Base-by-base conservation (phyloP, 1,284 basidiomycete genomes). In the Tylopilus orsonianus region DNA sequence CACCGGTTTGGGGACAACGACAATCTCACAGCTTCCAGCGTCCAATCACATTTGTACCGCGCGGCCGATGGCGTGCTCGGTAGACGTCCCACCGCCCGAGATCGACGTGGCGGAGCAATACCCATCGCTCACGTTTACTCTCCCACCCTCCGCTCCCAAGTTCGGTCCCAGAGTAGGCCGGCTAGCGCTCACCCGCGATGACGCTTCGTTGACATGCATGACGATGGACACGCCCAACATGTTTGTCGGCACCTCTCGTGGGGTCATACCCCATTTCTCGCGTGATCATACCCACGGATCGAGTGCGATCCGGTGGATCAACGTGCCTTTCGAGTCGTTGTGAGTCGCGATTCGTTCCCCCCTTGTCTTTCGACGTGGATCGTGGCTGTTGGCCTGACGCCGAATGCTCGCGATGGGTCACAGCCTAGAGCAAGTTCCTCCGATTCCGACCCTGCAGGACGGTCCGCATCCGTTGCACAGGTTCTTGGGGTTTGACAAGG, bases 271-370 rank as follows among this genome's bases (percentile, higher is more conserved):
- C 2, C 90, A 92, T 67, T 70, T 91, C 5, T 84, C 86, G 8
- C 70, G 77, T 32, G 87, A 90, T 57, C 80, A 87, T 53, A 68
- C 75, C 8, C 59, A 60, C 14, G 50, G 60, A 19, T 78, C 79
- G 2, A 61, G 69, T 7, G 74, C 79, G 1, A 75, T 87, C 26
- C 72, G 65, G 50, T 87, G 83, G 78, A 67, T 87, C 0, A 75
- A 87, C 54, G 66, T 89, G 0, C 80, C 87, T 0, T 89, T 90
- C 58, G 90, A 92, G 67, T 79, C 83, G 22, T 90, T 91, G 90
- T 90, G 64, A 77, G 87, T 75, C n/a, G 16, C n/a, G 13, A 7
- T 2, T 5, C 18, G 8, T 16, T 18, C n/a, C 23, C 26, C 14
- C 4, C 29, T 18, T 32, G 13, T 6, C 3, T 14, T 7, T 41